Percentiles rank a stretch among this genome's conserved stretches.
These are phyloP conservation scores for Sporothrix mexicana DNA, from an alignment of 2,329 filamentous ascomycete species.

Conservation along the genomic window DNA sequence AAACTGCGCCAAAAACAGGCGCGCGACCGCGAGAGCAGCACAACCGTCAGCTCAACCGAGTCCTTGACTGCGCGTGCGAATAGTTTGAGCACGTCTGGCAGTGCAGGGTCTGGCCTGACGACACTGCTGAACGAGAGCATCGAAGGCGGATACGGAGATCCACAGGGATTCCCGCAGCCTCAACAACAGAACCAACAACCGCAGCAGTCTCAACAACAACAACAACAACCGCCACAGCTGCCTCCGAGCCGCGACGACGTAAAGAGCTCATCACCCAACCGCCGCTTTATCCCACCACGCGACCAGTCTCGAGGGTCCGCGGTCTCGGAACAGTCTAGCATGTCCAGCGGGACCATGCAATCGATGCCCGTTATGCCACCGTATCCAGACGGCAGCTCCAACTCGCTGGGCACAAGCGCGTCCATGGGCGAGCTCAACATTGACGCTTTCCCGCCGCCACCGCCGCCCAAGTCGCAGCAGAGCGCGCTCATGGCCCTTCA, in stretches of 20 bases:
- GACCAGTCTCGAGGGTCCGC: slow-evolving; percentile 59
- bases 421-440: slow-evolving; percentile 59
- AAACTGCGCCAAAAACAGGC: slow-evolving; percentile 72
- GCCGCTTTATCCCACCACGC: slow-evolving; percentile 54
- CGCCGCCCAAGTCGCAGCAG: slow-evolving; percentile 75
- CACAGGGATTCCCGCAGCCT: slow-evolving; percentile 38
- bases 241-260: slow-evolving; percentile 40
- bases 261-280: slow-evolving; percentile 54
- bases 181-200: slow-evolving; percentile 45
- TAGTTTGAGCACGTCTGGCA: slow-evolving; percentile 65
- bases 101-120: slow-evolving; percentile 62
- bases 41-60: slow-evolving; percentile 52
- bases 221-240: slow-evolving; percentile 41
- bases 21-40: slow-evolving; percentile 64
- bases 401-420: slow-evolving; percentile 53
- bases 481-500: slow-evolving; percentile 91
- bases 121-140: slow-evolving; percentile 65
- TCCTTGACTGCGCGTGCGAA: slow-evolving; percentile 45
- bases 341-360: slow-evolving; percentile 78
- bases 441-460: slow-evolving; percentile 73
- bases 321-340: slow-evolving; percentile 66
- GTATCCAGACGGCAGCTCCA: slow-evolving; percentile 65
- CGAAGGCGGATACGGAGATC: slow-evolving; percentile 57
- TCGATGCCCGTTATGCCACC: slow-evolving; percentile 76
- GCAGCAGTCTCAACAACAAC: slow-evolving; percentile 39